Evolutionary conservation across 148 eudicot species (phyloP).

Genomic region (Persicaria maculosa): DNA sequence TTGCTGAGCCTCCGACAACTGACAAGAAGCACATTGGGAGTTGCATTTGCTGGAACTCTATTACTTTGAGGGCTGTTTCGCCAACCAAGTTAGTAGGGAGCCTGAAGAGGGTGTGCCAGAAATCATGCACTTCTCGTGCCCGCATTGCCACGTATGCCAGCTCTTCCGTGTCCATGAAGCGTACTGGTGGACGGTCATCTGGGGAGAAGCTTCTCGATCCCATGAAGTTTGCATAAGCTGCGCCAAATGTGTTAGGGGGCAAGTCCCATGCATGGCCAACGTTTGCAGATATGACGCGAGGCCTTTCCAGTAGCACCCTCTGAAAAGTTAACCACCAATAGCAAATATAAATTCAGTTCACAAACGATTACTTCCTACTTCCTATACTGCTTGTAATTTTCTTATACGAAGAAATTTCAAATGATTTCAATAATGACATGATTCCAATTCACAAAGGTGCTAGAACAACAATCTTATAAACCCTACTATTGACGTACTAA

Average conservation of each 20-base stretch:
- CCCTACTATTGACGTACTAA: not conserved
- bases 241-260: slow-evolving; percentile 86
- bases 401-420: not conserved
- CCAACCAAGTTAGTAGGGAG: slow-evolving; percentile 95
- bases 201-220: slow-evolving; percentile 93
- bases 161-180: slow-evolving; percentile 86
- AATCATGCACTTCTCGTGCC: slow-evolving; percentile 90
- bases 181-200: slow-evolving; percentile 85
- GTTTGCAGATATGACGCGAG: slow-evolving; percentile 70
- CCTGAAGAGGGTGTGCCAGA: slow-evolving; percentile 92
- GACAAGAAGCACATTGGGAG: slow-evolving; percentile 93
- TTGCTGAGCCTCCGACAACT: slow-evolving; percentile 74
- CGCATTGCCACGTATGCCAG: slow-evolving; percentile 82
- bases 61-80: slow-evolving; percentile 86
- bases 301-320: slow-evolving; percentile 69
- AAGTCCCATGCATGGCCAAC: slow-evolving; percentile 90
- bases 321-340: slow-evolving; percentile 14
- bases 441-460: not conserved
- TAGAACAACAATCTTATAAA: not conserved
- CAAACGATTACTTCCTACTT: not conserved
- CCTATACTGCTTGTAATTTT: not conserved
- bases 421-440: not conserved
- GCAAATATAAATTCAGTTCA: not conserved
- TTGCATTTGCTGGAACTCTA: slow-evolving; percentile 92
- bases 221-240: slow-evolving; percentile 93